Evolutionary conservation across 1,139 yeast species (phyloP).

Genomic region (Kurtzmaniella quercitrusa): DNA sequence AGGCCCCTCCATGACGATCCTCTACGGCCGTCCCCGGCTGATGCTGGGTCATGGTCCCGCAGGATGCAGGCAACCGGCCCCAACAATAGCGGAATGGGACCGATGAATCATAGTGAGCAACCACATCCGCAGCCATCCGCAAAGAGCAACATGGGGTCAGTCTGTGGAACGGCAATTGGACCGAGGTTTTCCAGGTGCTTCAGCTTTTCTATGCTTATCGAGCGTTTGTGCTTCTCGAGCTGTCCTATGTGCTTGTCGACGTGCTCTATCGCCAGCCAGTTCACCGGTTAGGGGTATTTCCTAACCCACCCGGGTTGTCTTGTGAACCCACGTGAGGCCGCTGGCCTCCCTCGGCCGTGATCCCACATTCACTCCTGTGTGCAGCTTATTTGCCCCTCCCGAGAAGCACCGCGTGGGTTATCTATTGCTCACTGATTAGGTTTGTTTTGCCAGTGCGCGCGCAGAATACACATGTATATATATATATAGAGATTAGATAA

Average conservation of each 20-base stretch:
- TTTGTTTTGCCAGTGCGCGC: not conserved
- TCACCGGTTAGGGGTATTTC: no score
- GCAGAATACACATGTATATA: not conserved
- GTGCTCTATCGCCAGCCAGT: no score
- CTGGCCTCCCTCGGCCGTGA: not conserved
- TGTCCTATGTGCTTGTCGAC: no score
- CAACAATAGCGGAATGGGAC: no score
- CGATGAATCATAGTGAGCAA: not conserved
- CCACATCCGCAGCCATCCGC: not conserved
- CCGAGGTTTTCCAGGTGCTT: no score
- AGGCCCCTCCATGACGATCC: no score
- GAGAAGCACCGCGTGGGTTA: slow-evolving; percentile 1
- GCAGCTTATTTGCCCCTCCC: not conserved
- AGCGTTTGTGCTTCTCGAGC: no score
- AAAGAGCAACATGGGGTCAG: not conserved
- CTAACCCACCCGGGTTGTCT: not conserved
- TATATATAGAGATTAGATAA: not conserved
- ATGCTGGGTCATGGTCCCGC: no score
- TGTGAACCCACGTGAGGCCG: not conserved
- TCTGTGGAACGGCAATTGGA: not conserved
- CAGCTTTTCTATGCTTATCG: no score
- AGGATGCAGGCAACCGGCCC: no score
- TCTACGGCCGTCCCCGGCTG: no score
- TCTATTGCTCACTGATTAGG: not conserved
- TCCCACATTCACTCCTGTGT: not conserved